Evolutionary conservation across 352 stramenopile species (phyloP).

Genomic region (Phytophthora podocarpi): DNA sequence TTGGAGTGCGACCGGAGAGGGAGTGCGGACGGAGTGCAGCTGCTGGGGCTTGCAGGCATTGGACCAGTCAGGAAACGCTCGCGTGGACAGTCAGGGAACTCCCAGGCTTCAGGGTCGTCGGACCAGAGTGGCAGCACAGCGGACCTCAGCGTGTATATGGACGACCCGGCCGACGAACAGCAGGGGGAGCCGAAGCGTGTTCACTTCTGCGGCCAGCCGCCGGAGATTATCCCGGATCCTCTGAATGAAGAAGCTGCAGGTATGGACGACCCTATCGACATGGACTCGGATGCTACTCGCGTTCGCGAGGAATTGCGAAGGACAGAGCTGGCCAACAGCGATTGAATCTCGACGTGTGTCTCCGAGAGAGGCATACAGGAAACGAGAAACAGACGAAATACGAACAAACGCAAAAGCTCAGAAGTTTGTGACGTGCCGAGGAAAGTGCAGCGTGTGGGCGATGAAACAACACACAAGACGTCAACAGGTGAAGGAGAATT

Average conservation of each 20-base stretch:
- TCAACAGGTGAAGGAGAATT: constrained; percentile 10
- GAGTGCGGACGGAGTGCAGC: constrained; percentile 41
- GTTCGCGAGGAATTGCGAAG: constrained; percentile 32
- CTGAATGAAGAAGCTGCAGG: constrained; percentile 7
- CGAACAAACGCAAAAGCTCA: constrained; percentile 12
- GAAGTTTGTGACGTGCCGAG: constrained; percentile 5
- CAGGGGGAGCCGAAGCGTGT: constrained; percentile 53
- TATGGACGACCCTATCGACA: constrained; percentile 22
- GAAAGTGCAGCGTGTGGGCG: constrained; percentile 16
- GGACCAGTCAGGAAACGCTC: constrained; percentile 49
- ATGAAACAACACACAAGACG: background rate
- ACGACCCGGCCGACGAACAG: constrained; percentile 37
- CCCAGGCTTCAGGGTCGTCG: constrained; percentile 47
- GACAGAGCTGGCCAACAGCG: constrained; percentile 35
- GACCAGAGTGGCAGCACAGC: constrained; percentile 54
- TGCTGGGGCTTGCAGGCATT: constrained; percentile 36
- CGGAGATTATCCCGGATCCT: constrained; percentile 48
- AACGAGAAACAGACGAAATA: constrained; percentile 9
- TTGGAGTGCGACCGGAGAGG: constrained; percentile 32
- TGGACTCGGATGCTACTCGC: constrained; percentile 17
- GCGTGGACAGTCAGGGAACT: constrained; percentile 57
- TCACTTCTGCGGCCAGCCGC: constrained; percentile 51
- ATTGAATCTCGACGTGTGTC: constrained; percentile 24
- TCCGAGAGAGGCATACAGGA: constrained; percentile 15
- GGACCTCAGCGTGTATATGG: constrained; percentile 45